Evolutionary conservation across 148 eudicot species (phyloP), one percentile per base, ranked within the genome.

Genomic region (Vaccinium macrocarpon): DNA sequence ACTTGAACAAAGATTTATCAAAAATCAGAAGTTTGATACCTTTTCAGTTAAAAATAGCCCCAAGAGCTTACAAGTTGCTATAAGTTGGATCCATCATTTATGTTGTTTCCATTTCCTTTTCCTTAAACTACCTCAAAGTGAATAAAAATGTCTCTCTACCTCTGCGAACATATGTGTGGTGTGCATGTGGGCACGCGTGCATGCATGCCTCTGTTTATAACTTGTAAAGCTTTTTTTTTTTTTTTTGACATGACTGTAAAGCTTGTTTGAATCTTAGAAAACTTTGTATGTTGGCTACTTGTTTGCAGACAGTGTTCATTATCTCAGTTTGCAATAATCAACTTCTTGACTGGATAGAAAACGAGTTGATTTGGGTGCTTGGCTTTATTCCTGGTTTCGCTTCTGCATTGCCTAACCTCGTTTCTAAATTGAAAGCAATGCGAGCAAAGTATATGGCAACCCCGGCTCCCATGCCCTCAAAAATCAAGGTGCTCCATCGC

Each of bases 301-400:
- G 85, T 83, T 52, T 85, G 85, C 97, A 97, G 99, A 97, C 99
- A 1, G 85, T 95, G 56, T 97, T 97, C 81, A 92, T 97, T 68
- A 97, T 97, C 78, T 90, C 93, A 27, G 94, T 97, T 55, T 97
- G 99, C 92, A 95, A 97, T 86, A 97, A 97, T 88, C 99, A 97
- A 84, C 99, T 97, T 71, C 90, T 97, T 49, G 87, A 95, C 87
- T 97, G 97, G 98, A 88, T 97, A 13, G 99, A 97, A 84, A 97
- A 95, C 80, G 94, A 95, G 89, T 84, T 97, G 70, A 90, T 95
- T 82, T 87, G 98, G 98, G 86, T 97, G 88, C 90, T 93, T 78
- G 91, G 94, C 88, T 90, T 89, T 86, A 78, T 97, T 68, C 99
- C 99, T 78, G 96, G 95, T 70, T 81, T 95, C 66, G 85, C 93